Evolutionary conservation across 805 yeast genomes (phyloP), one percentile per base, ranked within the genome.

Genomic region (Wickerhamomyces rabaulensis): DNA sequence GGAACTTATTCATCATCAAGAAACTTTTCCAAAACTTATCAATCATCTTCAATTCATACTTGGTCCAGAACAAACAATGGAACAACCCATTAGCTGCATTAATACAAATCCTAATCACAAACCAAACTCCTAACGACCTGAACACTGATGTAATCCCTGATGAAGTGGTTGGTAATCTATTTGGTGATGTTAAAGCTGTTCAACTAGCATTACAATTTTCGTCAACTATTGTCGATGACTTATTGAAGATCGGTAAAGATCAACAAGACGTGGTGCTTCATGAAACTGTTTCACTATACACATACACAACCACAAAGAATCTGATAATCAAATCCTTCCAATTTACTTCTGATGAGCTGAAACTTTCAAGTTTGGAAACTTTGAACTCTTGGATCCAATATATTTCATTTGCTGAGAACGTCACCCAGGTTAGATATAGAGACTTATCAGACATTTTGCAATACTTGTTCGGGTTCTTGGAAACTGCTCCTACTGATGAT

Each of bases 1-100:
- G 49, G 7, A 52, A 61, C 33, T 47, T 64, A 43, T 69, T 82
- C 53, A 76, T 84, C n/a, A 62, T 79, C 21, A 74, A 71, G 48
- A 86, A 86, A 55, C 60, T 85, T 43, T 61, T 84, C 43, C 74
- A 85, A 7, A 75, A 80, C 42, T 54, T 82, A 26, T 70, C 82
- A 3, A 57, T 78, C 29, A 57, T 79, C 4, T 84, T 69, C 60
- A 52, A 44, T 19, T 48, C 48, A 13, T 49, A 41, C 21, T 47
- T 46, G 4, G 62, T 73, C 41, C 63, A 69, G 47, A 65, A 64
- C 38, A 47, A 56, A 1, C 42, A 48, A 3, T 78, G 81, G 76
- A 40, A 45, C 6, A 55, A 69, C 42, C 80, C 82, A 1, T 45
- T 78, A 25, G 33, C 53, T 1, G 50, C 68, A 1, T 31, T 69